Evolutionary conservation across 2,329 filamentous ascomycete genomes (phyloP).

Genomic region (Fusarium nanum): DNA sequence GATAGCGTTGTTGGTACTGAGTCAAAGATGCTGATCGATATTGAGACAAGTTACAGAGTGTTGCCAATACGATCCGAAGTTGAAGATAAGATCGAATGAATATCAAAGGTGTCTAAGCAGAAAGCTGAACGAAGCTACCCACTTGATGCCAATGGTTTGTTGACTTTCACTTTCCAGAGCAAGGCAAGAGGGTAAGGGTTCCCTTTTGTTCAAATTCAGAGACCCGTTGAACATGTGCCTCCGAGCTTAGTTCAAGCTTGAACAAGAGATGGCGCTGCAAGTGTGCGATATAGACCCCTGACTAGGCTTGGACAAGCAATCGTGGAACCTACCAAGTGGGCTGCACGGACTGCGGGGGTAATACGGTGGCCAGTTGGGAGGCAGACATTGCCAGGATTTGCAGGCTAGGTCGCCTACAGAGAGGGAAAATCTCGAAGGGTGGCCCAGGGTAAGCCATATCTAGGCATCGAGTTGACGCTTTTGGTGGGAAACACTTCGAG

Average conservation of each 20-base stretch:
- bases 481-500: constrained; percentile 37
- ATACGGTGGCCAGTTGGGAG: constrained; percentile 44
- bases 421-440: constrained; percentile 40
- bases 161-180: constrained; percentile 26
- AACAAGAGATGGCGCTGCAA: constrained; percentile 35
- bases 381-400: constrained; percentile 15
- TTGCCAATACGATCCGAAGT: background rate
- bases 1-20: constrained; percentile 1
- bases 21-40: background rate
- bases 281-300: constrained; percentile 44
- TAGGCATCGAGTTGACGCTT: constrained; percentile 34
- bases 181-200: constrained; percentile 26
- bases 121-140: constrained; percentile 9
- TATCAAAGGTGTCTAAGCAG: background rate
- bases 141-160: constrained; percentile 23
- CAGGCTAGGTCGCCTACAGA: constrained; percentile 40
- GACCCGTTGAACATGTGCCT: constrained; percentile 37
- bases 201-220: constrained; percentile 34
- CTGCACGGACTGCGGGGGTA: constrained; percentile 39
- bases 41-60: constrained; percentile 18
- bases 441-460: constrained; percentile 43
- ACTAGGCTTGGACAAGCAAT: constrained; percentile 46
- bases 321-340: constrained; percentile 39
- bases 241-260: constrained; percentile 35
- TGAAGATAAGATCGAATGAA: constrained; percentile 4